These are phyloP conservation scores for Fusarium ambrosium DNA, from an alignment of 2,329 filamentous ascomycete genomes.

Conservation along the genomic window DNA sequence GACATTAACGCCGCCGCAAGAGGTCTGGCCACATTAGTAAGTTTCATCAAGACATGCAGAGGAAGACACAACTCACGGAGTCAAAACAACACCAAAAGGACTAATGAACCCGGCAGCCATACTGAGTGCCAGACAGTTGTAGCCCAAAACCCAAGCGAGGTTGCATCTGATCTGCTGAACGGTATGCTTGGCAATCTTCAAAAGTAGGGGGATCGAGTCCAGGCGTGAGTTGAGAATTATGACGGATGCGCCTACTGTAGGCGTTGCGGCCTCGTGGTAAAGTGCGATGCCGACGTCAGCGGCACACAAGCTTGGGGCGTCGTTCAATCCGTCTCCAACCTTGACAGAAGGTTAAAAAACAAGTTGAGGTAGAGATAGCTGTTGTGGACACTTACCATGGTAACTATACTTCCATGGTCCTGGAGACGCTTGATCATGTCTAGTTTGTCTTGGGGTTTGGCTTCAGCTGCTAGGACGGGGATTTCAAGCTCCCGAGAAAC, in stretches of 20 bases:
- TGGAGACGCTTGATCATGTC: background rate
- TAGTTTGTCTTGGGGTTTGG: conserved; percentile 10
- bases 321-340: conserved; percentile 16
- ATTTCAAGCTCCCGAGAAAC: background rate
- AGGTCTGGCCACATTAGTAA: background rate
- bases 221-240: conserved; percentile 14
- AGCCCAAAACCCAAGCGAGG: conserved; percentile 7
- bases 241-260: conserved; percentile 5
- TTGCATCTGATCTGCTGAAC: conserved; percentile 10
- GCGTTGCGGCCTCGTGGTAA: conserved; percentile 1
- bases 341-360: background rate
- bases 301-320: conserved; percentile 6
- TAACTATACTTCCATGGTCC: background rate
- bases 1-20: conserved; percentile 3
- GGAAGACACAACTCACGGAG: background rate
- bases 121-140: conserved; percentile 7
- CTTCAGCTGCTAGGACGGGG: conserved; percentile 1
- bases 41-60: background rate
- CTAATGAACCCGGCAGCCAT: conserved; percentile 9
- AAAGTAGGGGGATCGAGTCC: background rate
- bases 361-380: too few species aligned
- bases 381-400: background rate
- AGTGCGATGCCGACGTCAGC: conserved; percentile 14
- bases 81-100: conserved; percentile 1
- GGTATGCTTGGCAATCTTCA: background rate